Evolutionary conservation across 2,329 filamentous ascomycete genomes (phyloP), one percentile per base, ranked within the genome.

Genomic region (Colletotrichum navitas): DNA sequence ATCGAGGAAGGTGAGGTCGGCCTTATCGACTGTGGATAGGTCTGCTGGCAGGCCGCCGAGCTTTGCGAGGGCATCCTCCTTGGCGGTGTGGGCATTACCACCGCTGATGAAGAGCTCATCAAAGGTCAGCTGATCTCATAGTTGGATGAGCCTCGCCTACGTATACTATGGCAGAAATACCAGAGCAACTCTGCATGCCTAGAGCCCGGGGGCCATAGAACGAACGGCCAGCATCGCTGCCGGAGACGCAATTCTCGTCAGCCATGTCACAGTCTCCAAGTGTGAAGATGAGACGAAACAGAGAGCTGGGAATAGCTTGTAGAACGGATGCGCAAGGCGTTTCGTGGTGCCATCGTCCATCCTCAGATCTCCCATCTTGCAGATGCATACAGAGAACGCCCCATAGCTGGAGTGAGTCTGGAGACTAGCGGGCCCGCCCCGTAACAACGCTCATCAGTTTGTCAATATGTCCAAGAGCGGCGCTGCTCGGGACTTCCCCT

Each of bases 1-100:
- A 73, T 85, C 81, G 61, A 89, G 80, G 74, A 87, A 83, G 16
- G 81, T 80, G 29, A 88, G 76, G 73, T 90, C 87, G 5, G 79
- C 80, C 21, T 82, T 71, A 34, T 84, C 83, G 24, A 88, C 85
- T 5, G 77, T 81, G 55, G 80, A 80, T 5, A 83, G 76, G 74
- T 88, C 82, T 54, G 83, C 80, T 21, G 74, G 75, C 41, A 85
- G 74, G 71, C 79, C 76, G 74, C 74, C 75, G 68, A 84, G 78
- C 43, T 83, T 81, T 2, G 81, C 79, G 2, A 81, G 74, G 10
- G 85, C 85, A 66, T 86, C 81, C 29, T 82, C 74, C 66, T 84
- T 74, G 21, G 83, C 85, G 66, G 82, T 83, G 49, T 85, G 85
- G 18, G 85, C 84, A 3, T 78, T 79, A 36, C 85, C 85, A 18